Base-by-base conservation (phyloP, 306 rosid genomes). In the Carpinus fangiana region DNA sequence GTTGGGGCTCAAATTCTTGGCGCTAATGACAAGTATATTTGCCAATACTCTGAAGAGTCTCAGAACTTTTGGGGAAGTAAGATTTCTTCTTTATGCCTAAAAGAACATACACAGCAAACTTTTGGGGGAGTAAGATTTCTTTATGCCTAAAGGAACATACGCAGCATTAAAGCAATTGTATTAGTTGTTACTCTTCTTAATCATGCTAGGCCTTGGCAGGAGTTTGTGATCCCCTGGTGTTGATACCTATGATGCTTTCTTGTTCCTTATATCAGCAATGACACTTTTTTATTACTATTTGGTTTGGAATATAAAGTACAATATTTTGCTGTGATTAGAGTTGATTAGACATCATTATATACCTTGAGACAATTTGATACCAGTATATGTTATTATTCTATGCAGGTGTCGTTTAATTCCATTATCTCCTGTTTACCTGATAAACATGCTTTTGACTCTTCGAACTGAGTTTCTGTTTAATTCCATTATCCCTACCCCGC, bases 1-100 rank as follows among this genome's bases (percentile, higher is more conserved):
- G 95, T 90, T 45, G 97, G 97, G 17, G 97, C 97, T 5, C 98
- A 94, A 64, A 92, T 94, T 85, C 93, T 94, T 18, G 97, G 98
- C 53, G 93, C 97, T 8, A 86, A 84, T 78, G 98, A 92, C 73
- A 92, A 92, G 77, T 94, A 94, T 73, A 92, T 94, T 73, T 94
- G 95, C 52, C 97, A 92, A 55, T 90, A 80, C 82, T 53, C 97
- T 70, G 88, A 90, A 26, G 85, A 88, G 55, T 92, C 97, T 50
- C 71, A 78, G 1, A 26, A 76, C 81, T 94, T 94, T 80, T 94
- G 97, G 98, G 98, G 89, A 84, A 88, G 98, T 94, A 87, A 56
- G 93, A 73, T 20, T 18, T 56, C 56, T 46, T 16, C 53, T 34
- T 23, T 74, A 12, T 79, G 56, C 73, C 20, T 41, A 18, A 17